A percentile compares a stretch with the other conserved stretches of the same genome.
phyloP scores from a whole-genome alignment of 1,284 basidiomycete genomes.

The Ceratobasidium sp. region DNA sequence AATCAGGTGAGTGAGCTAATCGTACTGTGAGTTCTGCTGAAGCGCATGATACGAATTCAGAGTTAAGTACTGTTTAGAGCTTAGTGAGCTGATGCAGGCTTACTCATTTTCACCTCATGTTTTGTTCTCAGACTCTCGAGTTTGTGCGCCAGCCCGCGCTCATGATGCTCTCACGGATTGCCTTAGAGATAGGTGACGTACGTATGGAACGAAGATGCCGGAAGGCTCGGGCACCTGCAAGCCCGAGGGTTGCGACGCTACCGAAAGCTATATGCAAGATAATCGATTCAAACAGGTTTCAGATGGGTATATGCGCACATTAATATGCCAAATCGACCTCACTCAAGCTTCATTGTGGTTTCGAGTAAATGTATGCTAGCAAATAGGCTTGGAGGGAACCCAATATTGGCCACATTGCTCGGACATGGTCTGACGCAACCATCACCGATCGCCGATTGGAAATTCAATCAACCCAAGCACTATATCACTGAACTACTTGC shows the following conservation, averaged over 20 bases:
- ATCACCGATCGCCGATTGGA: constrained; percentile 16
- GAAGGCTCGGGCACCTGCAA: constrained; percentile 2
- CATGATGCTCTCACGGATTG: background rate
- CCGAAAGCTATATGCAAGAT: background rate
- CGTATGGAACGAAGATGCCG: background rate
- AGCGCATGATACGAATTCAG: too few relatives aligned
- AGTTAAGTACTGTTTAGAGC: too few relatives aligned
- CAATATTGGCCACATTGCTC: background rate
- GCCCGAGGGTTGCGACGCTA: background rate
- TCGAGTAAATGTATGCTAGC: too few relatives aligned
- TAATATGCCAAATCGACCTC: too few relatives aligned
- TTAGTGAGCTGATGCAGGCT: too few relatives aligned
- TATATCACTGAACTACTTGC: background rate
- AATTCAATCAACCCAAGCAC: background rate
- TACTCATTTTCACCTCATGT: too few relatives aligned
- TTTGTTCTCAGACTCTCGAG: background rate
- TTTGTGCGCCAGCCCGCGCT: background rate
- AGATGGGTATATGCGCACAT: too few relatives aligned
- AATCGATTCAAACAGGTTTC: background rate
- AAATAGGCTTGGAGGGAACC: too few relatives aligned
- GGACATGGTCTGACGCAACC: background rate
- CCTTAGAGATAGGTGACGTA: background rate
- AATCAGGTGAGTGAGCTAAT: too few relatives aligned
- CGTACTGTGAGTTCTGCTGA: too few relatives aligned
- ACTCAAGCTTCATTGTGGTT: too few relatives aligned